Evolutionary conservation across 2,329 filamentous ascomycete genomes (phyloP).

Genomic region (Apiospora saccharicola): DNA sequence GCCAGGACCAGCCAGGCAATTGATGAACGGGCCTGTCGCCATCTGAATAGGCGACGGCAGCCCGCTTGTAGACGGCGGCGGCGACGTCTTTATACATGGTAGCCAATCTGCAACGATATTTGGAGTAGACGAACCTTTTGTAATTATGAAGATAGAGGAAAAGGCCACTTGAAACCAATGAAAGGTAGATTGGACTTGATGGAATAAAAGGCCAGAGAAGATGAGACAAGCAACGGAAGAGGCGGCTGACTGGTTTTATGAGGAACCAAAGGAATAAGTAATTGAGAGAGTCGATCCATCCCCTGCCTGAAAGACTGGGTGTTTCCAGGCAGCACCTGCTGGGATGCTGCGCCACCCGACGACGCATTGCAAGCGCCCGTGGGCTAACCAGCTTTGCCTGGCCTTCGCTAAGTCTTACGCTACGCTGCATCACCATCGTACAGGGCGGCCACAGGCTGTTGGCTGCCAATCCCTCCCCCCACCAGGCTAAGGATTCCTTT

Average conservation of each 20-base stretch:
- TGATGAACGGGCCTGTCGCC: conserved; percentile 38
- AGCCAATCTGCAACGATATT: background rate
- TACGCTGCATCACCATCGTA: background rate
- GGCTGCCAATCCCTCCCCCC: background rate
- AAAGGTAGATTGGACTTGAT: background rate
- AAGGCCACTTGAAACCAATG: background rate
- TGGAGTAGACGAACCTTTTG: background rate
- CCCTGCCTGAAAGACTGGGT: background rate
- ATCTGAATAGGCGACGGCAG: conserved; percentile 29
- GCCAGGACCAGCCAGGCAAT: conserved; percentile 50
- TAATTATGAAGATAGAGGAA: background rate
- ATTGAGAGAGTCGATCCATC: conserved; percentile 2
- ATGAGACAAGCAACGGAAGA: conserved; percentile 17
- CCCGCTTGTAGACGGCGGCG: conserved; percentile 47
- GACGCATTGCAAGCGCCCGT: conserved; percentile 4
- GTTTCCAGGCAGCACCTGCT: conserved; percentile 2
- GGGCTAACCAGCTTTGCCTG: background rate
- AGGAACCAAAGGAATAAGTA: conserved; percentile 9
- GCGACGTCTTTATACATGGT: conserved; percentile 46
- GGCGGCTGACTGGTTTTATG: conserved; percentile 6
- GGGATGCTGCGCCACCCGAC: conserved; percentile 1
- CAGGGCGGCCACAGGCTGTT: background rate
- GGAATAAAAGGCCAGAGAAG: conserved; percentile 9
- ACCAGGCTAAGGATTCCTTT: background rate
- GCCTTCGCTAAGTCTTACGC: background rate